Conservation (phyloP, 805 yeast genomes). For the Kurtzmaniella cleridarum region DNA sequence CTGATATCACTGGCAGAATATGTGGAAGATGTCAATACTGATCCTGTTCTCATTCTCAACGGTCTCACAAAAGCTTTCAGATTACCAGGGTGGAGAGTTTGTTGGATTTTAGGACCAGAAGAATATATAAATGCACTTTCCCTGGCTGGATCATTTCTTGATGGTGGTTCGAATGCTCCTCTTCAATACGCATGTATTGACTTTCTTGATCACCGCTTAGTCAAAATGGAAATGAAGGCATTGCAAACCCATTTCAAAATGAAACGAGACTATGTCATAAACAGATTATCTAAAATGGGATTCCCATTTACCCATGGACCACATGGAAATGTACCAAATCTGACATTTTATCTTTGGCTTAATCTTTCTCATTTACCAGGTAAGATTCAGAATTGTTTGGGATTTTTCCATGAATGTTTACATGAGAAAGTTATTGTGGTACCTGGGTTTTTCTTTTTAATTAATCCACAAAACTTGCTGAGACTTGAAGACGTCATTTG, state of each 20-base stretch:
- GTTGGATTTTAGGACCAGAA: conserved; percentile 62
- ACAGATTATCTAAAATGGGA: conserved; percentile 48
- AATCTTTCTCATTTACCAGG: conserved; percentile 52
- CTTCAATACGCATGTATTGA: conserved; percentile 57
- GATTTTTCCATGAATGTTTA: conserved; percentile 58
- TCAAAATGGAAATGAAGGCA: conserved; percentile 50
- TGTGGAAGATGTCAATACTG: conserved; percentile 50
- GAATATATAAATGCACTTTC: conserved; percentile 50
- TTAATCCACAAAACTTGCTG: conserved; percentile 48
- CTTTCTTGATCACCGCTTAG: conserved; percentile 46
- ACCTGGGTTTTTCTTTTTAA: conserved; percentile 58
- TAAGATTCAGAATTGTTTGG: conserved; percentile 51
- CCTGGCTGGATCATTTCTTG: conserved; percentile 55
- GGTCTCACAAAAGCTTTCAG: conserved; percentile 59
- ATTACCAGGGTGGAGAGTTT: conserved; percentile 60
- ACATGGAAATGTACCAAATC: conserved; percentile 40
- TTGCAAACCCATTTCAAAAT: conserved; percentile 50
- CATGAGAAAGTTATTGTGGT: conserved; percentile 57
- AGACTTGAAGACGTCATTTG: conserved; percentile 50
- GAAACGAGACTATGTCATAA: conserved; percentile 52
- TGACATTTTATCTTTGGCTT: conserved; percentile 58
- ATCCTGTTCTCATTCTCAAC: conserved; percentile 55
- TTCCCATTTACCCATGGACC: conserved; percentile 35
- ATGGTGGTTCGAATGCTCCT: conserved; percentile 59
- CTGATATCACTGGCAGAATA: conserved; percentile 46